phyloP scores from a whole-genome alignment of 1,139 yeast genomes.

The Candida albicans region DNA sequence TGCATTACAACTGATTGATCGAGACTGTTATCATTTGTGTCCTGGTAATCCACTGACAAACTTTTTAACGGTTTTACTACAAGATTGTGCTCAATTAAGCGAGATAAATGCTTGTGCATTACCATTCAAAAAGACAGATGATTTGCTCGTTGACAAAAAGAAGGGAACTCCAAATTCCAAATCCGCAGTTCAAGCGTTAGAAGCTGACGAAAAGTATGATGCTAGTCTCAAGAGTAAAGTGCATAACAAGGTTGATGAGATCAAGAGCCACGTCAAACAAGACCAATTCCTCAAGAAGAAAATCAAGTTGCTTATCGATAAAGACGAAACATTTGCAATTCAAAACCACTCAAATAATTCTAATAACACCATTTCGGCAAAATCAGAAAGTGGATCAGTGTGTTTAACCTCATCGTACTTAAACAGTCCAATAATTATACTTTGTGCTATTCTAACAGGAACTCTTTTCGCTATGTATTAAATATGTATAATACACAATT shows the following conservation, averaged over 20 bases:
- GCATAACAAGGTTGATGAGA: neutral
- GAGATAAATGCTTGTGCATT: constrained; percentile 53
- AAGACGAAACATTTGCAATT: constrained; percentile 1
- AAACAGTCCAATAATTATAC: neutral
- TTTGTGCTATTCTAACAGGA: neutral
- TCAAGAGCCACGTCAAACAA: neutral
- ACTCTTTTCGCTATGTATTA: constrained; percentile 1
- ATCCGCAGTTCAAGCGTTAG: constrained; percentile 1
- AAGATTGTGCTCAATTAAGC: constrained; percentile 46
- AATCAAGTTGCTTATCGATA: constrained; percentile 10
- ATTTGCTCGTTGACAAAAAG: neutral
- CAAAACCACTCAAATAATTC: constrained; percentile 1
- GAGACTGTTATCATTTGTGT: constrained; percentile 48
- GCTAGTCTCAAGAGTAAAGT: constrained; percentile 13
- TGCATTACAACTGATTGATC: constrained; percentile 49
- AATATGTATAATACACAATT: neutral
- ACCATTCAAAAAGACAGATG: constrained; percentile 46
- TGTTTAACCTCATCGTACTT: constrained; percentile 1
- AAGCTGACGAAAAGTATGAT: constrained; percentile 7
- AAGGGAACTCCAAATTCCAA: constrained; percentile 3
- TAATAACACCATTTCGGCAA: neutral
- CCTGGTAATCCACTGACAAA: constrained; percentile 50
- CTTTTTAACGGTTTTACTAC: constrained; percentile 43
- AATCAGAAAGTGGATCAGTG: neutral
- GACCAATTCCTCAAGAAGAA: constrained; percentile 12